A percentile compares a stretch with the other conserved stretches of the same genome.
Conservation (phyloP, 2,329 filamentous ascomycete species). For the Pseudocercospora eumusae region DNA sequence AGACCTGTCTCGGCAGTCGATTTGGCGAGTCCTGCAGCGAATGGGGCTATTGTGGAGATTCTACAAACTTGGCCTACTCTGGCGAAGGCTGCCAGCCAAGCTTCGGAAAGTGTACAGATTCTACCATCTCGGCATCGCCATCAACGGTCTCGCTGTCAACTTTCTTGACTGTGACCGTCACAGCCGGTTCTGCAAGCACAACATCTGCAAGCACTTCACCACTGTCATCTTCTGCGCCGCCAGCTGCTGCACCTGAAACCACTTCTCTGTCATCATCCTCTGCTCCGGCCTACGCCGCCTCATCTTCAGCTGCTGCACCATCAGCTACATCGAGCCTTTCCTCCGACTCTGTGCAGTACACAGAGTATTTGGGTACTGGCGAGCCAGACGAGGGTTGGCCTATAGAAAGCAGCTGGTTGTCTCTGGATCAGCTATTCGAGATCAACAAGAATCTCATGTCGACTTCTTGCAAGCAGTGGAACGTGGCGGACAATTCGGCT, state of each 20-base stretch:
- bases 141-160: not conserved
- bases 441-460: slow-evolving; percentile 40
- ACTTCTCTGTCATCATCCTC: not conserved
- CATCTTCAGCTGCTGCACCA: not conserved
- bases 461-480: slow-evolving; percentile 40
- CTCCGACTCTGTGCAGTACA: slow-evolving; percentile 10
- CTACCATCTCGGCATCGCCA: not conserved
- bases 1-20: slow-evolving; percentile 6
- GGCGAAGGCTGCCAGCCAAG: slow-evolving; percentile 28
- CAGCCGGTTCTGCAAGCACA: not conserved
- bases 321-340: not conserved
- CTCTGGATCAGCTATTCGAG: slow-evolving; percentile 31
- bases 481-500: slow-evolving; percentile 40
- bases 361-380: slow-evolving; percentile 23
- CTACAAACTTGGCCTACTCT: slow-evolving; percentile 11
- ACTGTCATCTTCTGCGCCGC: not conserved
- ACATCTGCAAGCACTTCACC: not conserved
- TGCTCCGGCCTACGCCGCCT: not conserved
- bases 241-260: not conserved
- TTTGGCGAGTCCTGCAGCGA: slow-evolving; percentile 8
- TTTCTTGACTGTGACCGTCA: not conserved
- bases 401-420: slow-evolving; percentile 19
- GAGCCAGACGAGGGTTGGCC: slow-evolving; percentile 26
- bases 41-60: slow-evolving; percentile 8
- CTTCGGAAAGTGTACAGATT: slow-evolving; percentile 24